phyloP scores from a whole-genome alignment of 192 early-diverging fungal genomes.

The Phycomyces blakesleeanus region DNA sequence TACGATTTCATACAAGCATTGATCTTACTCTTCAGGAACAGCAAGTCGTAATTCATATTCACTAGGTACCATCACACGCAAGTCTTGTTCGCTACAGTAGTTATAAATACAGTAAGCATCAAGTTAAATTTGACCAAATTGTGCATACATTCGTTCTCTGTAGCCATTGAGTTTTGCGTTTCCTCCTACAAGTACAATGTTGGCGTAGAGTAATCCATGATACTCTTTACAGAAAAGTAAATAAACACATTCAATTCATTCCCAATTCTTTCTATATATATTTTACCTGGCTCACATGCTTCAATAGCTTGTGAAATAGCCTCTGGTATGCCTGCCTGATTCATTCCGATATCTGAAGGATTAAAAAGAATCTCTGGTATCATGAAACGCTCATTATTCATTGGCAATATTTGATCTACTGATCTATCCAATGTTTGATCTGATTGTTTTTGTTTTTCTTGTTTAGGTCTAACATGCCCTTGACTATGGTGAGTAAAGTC shows the following conservation, averaged over 20 bases:
- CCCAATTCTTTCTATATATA: background rate
- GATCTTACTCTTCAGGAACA: constrained; percentile 54
- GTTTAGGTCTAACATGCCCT: constrained; percentile 51
- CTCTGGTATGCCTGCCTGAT: constrained; percentile 69
- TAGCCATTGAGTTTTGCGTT: constrained; percentile 62
- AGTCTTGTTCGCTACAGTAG: constrained; percentile 34
- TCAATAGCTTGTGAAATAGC: constrained; percentile 53
- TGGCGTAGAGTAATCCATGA: constrained; percentile 62
- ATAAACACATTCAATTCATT: background rate
- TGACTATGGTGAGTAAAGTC: constrained; percentile 50
- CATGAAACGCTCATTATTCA: constrained; percentile 75
- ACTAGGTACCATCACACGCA: constrained; percentile 51
- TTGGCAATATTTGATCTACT: constrained; percentile 51
- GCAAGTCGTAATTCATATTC: constrained; percentile 55
- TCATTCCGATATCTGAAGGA: constrained; percentile 71
- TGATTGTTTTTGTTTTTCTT: background rate
- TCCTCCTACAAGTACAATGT: constrained; percentile 68
- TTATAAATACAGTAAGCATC: background rate
- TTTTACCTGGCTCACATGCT: constrained; percentile 49
- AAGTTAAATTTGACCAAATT: background rate
- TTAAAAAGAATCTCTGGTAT: constrained; percentile 73
- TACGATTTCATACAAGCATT: background rate
- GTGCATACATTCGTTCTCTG: constrained; percentile 57
- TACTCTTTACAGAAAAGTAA: constrained; percentile 35
- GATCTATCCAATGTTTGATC: constrained; percentile 4